phyloP scores from a whole-genome alignment of 805 yeast species.

The Candida corydali region DNA sequence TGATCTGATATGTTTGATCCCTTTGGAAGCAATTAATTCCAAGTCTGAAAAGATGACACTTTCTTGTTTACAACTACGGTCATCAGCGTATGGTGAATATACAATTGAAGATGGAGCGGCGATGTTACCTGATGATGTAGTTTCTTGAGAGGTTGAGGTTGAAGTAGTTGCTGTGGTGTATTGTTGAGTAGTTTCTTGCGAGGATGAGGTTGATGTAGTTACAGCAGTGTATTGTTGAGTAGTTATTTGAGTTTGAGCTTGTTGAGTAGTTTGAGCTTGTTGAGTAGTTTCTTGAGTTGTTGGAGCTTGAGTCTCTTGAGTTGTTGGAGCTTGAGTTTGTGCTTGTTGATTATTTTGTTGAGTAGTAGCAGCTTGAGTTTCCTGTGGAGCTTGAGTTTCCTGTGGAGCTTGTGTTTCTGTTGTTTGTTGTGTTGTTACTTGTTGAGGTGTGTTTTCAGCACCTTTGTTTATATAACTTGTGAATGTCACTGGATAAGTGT shows the following conservation, averaged over 20 bases:
- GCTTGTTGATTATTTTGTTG: conserved; percentile 13
- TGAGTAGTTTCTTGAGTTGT: conserved; percentile 1
- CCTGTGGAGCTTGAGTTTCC: conserved; percentile 14
- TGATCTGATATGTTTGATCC: conserved; percentile 64
- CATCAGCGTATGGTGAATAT: conserved; percentile 74
- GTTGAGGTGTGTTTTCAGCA: conserved; percentile 10
- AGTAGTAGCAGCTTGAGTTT: conserved; percentile 21
- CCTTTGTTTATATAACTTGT: conserved; percentile 18
- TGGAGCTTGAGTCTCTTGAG: conserved; percentile 1
- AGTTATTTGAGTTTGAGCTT: conserved; percentile 10
- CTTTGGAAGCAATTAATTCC: conserved; percentile 50
- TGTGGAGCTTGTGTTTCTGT: conserved; percentile 11
- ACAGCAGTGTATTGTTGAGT: conserved; percentile 4
- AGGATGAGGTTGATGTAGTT: conserved; percentile 9
- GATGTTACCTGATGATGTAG: conserved; percentile 14
- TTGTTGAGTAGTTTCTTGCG: conserved; percentile 10
- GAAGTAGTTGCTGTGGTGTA: conserved; percentile 12
- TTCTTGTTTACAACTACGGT: conserved; percentile 62
- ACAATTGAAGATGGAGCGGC: conserved; percentile 57
- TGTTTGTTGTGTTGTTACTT: conserved; percentile 11
- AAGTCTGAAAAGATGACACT: conserved; percentile 57
- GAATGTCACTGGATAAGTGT: conserved; percentile 31
- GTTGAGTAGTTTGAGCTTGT: conserved; percentile 8
- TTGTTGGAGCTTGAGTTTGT: conserved; percentile 1
- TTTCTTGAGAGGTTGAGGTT: conserved; percentile 11